Percentiles rank a stretch among this genome's conserved stretches.
Evolutionary conservation across 768 basidiomycete species (phyloP).

Genomic region (Leccinum arenicola): DNA sequence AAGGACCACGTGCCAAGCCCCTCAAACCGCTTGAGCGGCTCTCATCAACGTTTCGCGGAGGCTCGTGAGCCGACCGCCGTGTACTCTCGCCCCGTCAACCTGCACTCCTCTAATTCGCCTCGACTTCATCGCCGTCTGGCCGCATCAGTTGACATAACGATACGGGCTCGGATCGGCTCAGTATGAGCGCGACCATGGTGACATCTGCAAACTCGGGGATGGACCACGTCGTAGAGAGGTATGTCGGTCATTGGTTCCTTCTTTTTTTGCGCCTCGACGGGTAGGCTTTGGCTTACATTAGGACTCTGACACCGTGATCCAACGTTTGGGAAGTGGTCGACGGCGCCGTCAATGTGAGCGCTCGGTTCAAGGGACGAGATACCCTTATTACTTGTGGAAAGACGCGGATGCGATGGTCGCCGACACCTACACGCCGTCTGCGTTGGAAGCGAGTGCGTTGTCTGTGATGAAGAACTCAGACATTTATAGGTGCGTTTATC

Average conservation of each 20-base stretch:
- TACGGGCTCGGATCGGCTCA: conserved; percentile 46
- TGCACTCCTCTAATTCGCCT: conserved; percentile 34
- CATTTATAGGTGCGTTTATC: too few species aligned
- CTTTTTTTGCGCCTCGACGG: background rate
- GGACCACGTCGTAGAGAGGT: conserved; percentile 73
- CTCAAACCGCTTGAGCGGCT: too few species aligned
- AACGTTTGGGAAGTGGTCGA: conserved; percentile 3
- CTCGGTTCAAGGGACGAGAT: too few species aligned
- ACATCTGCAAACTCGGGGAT: conserved; percentile 53
- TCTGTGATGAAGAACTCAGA: too few species aligned
- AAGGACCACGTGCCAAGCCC: too few species aligned
- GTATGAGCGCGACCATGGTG: conserved; percentile 44
- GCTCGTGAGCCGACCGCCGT: too few species aligned
- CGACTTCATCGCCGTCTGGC: conserved; percentile 48
- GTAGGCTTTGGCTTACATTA: conserved; percentile 26
- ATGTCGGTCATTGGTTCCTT: conserved; percentile 20
- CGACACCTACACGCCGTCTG: too few species aligned
- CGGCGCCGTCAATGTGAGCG: too few species aligned
- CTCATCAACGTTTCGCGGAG: too few species aligned
- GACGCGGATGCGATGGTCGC: too few species aligned
- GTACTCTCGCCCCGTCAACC: conserved; percentile 47
- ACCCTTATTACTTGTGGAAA: too few species aligned
- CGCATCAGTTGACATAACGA: conserved; percentile 72
- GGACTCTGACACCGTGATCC: conserved; percentile 60
- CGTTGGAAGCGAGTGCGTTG: too few species aligned